Evolutionary conservation across 805 yeast genomes (phyloP), one percentile per base, ranked within the genome.

Genomic region (Komagataella kurtzmanii): DNA sequence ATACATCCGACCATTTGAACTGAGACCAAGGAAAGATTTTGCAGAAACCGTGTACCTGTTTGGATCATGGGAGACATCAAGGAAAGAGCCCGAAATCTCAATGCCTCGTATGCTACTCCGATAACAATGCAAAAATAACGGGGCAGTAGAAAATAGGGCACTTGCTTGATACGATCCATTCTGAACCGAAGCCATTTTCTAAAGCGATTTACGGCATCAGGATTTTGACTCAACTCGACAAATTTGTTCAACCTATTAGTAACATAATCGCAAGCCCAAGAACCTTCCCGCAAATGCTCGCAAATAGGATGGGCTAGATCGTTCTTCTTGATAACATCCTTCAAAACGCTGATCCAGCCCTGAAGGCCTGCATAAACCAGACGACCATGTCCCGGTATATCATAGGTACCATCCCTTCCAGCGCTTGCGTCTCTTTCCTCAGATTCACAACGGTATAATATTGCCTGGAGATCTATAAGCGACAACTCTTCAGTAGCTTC

Each of bases 291-390:
- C 55, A 91, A 70, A 63, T 91, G 93, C 49, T 80, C 77, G 54
- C 93, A 81, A 23, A 90, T 56, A 0, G 97, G 90, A 61, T 88
- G 95, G 0, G 90, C 93, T 24, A 91, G 72, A 57, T 90, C 81
- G 61, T 91, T 91, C 45, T 70, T 67, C 61, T 73, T 71, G 21
- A 89, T 81, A 2, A 88, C 76, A 24, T 70, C 63, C 52, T 78
- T 74, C 56, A 91, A 65, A 1, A 81, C 83, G 0, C 88, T 72
- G 48, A 81, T 77, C 96, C 96, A 91, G 1, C 99, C 98, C 65
- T 88, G 95, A 19, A 93, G 69, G 8, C 99, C 99, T 45, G 96
- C 90, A 65, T 88, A 91, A 0, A 81, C 84, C 48, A 90, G 69
- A 14, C 71, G 70, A 0, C 97, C 97, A 64, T 75, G 70, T 30